Evolutionary conservation across 2,329 filamentous ascomycete species (phyloP).

Genomic region (Blastomyces emzantsi): DNA sequence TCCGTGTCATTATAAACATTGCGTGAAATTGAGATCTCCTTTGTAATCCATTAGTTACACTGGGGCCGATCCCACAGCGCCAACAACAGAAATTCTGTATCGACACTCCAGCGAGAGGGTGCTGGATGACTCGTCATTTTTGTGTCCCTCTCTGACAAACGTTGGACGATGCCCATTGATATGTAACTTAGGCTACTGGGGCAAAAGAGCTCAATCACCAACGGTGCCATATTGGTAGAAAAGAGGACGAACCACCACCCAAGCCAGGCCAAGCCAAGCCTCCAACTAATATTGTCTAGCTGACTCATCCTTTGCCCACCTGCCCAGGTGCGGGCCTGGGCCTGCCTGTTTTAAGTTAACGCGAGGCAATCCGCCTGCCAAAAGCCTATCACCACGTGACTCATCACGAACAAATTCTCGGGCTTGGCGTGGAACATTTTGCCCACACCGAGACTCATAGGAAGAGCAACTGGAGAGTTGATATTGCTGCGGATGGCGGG

Average conservation of each 20-base stretch:
- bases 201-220: too few relatives aligned
- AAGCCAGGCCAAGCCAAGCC: too few relatives aligned
- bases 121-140: too few relatives aligned
- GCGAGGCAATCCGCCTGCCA: background rate
- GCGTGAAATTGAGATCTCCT: background rate
- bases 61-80: background rate
- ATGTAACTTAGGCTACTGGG: too few relatives aligned
- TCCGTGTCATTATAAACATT: background rate
- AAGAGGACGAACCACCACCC: too few relatives aligned
- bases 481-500: constrained; percentile 2
- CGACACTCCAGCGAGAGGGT: too few relatives aligned
- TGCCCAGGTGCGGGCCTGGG: too few relatives aligned
- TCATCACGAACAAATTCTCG: background rate
- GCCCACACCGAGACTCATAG: background rate
- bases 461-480: background rate
- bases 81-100: background rate
- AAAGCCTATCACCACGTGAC: background rate
- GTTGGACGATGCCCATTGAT: too few relatives aligned
- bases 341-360: background rate
- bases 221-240: too few relatives aligned
- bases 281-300: too few relatives aligned
- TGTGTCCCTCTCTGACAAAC: too few relatives aligned
- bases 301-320: background rate
- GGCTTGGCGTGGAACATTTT: background rate
- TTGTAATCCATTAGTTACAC: background rate